phyloP scores from a whole-genome alignment of 352 stramenopile genomes.

The Lagenidium sp. region DNA sequence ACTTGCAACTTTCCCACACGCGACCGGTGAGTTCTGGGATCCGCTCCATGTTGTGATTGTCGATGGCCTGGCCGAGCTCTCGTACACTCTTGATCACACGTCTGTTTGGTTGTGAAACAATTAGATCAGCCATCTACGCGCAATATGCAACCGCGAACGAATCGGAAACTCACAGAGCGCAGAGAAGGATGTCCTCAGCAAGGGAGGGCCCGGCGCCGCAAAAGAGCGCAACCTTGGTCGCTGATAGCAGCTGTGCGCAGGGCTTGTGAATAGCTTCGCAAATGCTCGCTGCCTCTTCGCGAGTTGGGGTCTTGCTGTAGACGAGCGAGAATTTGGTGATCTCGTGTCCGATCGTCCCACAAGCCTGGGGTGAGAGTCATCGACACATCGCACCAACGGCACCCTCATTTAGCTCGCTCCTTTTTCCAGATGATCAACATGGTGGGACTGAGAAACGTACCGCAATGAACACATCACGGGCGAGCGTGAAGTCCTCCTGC shows the following conservation, averaged over 20 bases:
- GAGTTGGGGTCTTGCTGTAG: conserved; percentile 63
- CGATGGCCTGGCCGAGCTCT: conserved; percentile 35
- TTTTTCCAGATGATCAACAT: too few relatives aligned
- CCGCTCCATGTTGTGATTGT: conserved; percentile 30
- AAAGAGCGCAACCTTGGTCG: conserved; percentile 72
- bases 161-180: conserved; percentile 38
- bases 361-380: conserved; percentile 22
- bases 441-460: conserved; percentile 26
- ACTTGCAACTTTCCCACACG: conserved; percentile 70
- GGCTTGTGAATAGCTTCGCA: conserved; percentile 69
- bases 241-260: conserved; percentile 68
- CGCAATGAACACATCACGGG: conserved; percentile 70
- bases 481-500: conserved; percentile 66
- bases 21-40: conserved; percentile 71
- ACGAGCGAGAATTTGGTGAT: conserved; percentile 87
- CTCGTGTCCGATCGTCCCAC: conserved; percentile 56
- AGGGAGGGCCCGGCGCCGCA: conserved; percentile 69
- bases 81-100: conserved; percentile 69
- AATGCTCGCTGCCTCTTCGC: conserved; percentile 64
- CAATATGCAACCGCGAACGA: background rate
- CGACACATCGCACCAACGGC: background rate
- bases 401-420: too few relatives aligned
- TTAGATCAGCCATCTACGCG: background rate
- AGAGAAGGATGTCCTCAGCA: conserved; percentile 55
- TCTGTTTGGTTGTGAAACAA: conserved; percentile 24